phyloP scores from a whole-genome alignment of 2,329 filamentous ascomycete species.

The Lachnellula cervina region DNA sequence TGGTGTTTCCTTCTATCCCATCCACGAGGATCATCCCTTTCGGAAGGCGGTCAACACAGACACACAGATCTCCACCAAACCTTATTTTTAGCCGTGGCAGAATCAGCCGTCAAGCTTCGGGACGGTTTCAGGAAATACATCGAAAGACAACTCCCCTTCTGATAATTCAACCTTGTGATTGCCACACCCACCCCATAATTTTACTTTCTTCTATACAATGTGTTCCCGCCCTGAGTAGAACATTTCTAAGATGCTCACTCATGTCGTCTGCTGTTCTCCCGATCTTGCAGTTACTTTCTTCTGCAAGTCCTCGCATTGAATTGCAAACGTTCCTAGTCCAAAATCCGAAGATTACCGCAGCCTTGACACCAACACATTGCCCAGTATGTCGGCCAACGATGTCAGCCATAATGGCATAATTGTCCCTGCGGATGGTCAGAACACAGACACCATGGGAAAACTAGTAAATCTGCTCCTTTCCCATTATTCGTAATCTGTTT shows the following conservation, averaged over 20 bases:
- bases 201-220: constrained; percentile 4
- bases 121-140: constrained; percentile 21
- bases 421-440: constrained; percentile 42
- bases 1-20: not conserved
- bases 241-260: constrained; percentile 17
- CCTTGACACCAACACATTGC: constrained; percentile 7
- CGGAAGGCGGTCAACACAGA: not conserved
- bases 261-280: constrained; percentile 11
- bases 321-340: constrained; percentile 18
- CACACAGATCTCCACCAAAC: constrained; percentile 6
- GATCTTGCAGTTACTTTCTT: constrained; percentile 12
- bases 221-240: not conserved
- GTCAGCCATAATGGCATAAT: constrained; percentile 42
- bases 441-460: constrained; percentile 46
- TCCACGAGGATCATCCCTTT: constrained; percentile 3
- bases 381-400: constrained; percentile 27
- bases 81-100: constrained; percentile 9
- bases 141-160: too few species aligned
- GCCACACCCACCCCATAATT: not conserved
- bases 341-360: constrained; percentile 10
- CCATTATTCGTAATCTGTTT: constrained; percentile 10
- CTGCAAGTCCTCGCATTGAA: constrained; percentile 18
- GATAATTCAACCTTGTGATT: not conserved
- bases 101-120: constrained; percentile 4
- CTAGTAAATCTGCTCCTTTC: constrained; percentile 44